Base-by-base conservation (phyloP, 306 rosid genomes). In the Arachis stenosperma region DNA sequence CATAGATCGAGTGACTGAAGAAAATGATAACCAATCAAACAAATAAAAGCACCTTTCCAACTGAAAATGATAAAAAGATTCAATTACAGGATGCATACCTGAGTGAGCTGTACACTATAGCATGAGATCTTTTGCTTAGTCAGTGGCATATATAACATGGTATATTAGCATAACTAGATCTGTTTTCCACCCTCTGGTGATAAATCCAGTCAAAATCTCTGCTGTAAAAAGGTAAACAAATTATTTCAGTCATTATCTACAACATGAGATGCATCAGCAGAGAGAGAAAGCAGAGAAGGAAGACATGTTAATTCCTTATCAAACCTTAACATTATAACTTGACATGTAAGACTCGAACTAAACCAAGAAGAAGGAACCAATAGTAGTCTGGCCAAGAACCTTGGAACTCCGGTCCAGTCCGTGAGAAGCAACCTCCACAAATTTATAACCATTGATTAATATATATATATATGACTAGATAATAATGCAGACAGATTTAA, bases 381-480 rank as follows among this genome's bases (percentile, higher is more conserved):
- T 90, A n/a, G 97, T 91, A 60, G 99, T 95, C 86, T 83, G 91
- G 65, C 98, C 93, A 69, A 95, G 99, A 80, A 95, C 99, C 88
- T 85, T 91, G 56, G 99, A 87, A 85, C 91, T 95, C 76, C 86
- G 92, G 79, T 95, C 99, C 56, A 91, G 92, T 73, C 99, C 99
- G 79, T 95, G 99, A 75, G 96, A 95, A 77, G 99, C 96, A 84
- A 95, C 98, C 99, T 95, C 58, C 71, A 41, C 61, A 71, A 64
- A 75, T 10, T n/a, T 14, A 22, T 33, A 4, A 69, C 37, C 40
- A 76, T 46, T 48, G 14, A 7, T 68, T 76, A 30, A 42, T 74
- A 71, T 29, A 58, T 13, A 36, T 53, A 36, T 29, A 36, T 14
- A 68, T 65, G 22, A 6, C 9, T 42, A 6, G 2, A 42, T 52